Evolutionary conservation across 148 eudicot species (phyloP), one percentile per base, ranked within the genome.

Genomic region (Cornus kousa): DNA sequence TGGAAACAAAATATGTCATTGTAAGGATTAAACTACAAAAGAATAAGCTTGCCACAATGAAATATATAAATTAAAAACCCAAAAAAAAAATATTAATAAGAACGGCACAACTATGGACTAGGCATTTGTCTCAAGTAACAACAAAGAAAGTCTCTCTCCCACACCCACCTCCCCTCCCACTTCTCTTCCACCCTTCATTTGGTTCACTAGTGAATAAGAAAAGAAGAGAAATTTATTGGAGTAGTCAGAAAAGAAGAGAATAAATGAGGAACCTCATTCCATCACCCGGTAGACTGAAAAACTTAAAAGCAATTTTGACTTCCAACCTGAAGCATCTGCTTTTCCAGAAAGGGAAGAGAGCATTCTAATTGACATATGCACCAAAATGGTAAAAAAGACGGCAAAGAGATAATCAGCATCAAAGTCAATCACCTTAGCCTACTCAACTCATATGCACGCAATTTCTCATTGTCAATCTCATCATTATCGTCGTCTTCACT

Each of bases 381-480:
- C 66, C 59, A 22, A 53, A 16, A 50, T 23, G 65, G 16, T 17
- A 0, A 3, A 14, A 73, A 28, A 55, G 22, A 50, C 20, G 11
- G 2, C 32, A 43, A 19, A n/a, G 6, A 13, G 3, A 62, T 62
- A 23, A 77, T 20, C 28, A 74, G 59, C 60, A 70, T 72, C 75
- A 77, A 32, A 48, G 7, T 72, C 13, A 68, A 62, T 68, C 71
- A 94, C 99, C 95, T 94, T 78, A 96, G 89, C 88, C 91, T 88
- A 80, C 98, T 93, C 82, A 86, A 83, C 88, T 96, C 99, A 87
- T 96, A 96, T 43, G 89, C 95, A 73, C 99, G 98, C 74, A 96
- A 68, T 82, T 96, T 96, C 73, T 85, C 90, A 67, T 77, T 77
- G 70, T 91, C 93, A 39, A 93, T 85, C 85, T 93, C 93, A 46